These are phyloP conservation scores for Erodium moschatum DNA, from an alignment of 441 rosid genomes.

Conservation along the genomic window DNA sequence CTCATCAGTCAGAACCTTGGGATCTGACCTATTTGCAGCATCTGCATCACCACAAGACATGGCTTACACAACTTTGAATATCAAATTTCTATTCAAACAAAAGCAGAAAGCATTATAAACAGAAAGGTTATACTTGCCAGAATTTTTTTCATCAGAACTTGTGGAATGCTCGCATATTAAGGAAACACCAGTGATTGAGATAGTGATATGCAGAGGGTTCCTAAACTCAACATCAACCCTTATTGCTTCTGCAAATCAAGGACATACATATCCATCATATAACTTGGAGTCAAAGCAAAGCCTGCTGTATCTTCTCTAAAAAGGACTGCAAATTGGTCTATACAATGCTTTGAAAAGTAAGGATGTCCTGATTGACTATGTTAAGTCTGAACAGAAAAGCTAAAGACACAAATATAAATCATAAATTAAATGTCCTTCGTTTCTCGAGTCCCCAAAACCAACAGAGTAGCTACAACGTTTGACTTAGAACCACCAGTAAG, in stretches of 20 bases:
- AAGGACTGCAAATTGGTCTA: slow-evolving; percentile 3
- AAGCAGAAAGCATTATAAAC: slow-evolving; percentile 8
- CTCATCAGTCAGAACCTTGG: slow-evolving; percentile 37
- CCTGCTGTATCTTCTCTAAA: slow-evolving; percentile 5
- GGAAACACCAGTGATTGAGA: slow-evolving; percentile 60
- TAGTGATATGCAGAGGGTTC: slow-evolving; percentile 71
- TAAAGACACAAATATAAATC: neutral
- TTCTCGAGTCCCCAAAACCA: neutral
- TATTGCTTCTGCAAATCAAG: slow-evolving; percentile 59
- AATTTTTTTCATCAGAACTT: slow-evolving; percentile 45
- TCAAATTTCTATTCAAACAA: neutral
- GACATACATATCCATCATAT: neutral
- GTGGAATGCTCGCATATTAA: slow-evolving; percentile 68
- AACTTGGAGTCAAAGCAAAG: slow-evolving; percentile 4
- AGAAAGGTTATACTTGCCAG: slow-evolving; percentile 42
- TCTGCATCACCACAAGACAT: slow-evolving; percentile 32
- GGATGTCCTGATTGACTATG: slow-evolving; percentile 1
- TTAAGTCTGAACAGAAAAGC: slow-evolving; percentile 5
- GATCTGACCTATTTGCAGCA: slow-evolving; percentile 33
- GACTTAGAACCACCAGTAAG: slow-evolving; percentile 4
- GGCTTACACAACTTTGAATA: slow-evolving; percentile 10
- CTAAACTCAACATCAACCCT: slow-evolving; percentile 61
- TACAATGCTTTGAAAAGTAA: no score
- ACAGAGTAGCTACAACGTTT: neutral
- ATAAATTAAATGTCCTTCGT: slow-evolving; percentile 2